A percentile compares a stretch with the other conserved stretches of the same genome.
phyloP scores from a whole-genome alignment of 306 rosid species.

The Fragaria ananassa region DNA sequence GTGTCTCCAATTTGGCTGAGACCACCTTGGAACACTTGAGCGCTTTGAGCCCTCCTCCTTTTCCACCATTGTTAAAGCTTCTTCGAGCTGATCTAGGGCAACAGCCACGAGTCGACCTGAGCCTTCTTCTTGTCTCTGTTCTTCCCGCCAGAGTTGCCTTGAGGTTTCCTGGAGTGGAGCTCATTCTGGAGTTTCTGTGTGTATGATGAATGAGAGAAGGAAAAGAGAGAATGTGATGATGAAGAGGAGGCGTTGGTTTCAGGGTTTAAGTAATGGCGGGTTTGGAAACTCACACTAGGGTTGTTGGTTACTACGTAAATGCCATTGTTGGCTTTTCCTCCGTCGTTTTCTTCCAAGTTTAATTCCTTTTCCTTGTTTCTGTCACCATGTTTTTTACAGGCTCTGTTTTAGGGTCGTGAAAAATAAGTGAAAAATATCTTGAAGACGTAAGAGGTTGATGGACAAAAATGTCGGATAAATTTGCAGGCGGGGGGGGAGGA shows the following conservation, averaged over 20 bases:
- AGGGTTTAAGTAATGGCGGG: conserved; percentile 57
- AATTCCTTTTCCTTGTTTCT: neutral
- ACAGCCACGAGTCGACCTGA: conserved; percentile 16
- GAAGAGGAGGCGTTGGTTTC: conserved; percentile 9
- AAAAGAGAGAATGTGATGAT: conserved; percentile 10
- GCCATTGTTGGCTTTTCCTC: conserved; percentile 34
- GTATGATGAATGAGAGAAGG: neutral
- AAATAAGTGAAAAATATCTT: neutral
- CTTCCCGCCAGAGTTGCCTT: conserved; percentile 38
- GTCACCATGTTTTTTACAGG: neutral
- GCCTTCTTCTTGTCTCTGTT: conserved; percentile 28
- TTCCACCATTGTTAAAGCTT: conserved; percentile 34
- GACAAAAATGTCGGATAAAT: neutral
- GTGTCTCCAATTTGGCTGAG: conserved; percentile 51
- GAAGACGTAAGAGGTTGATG: neutral
- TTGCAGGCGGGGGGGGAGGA: neutral
- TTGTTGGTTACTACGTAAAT: conserved; percentile 38
- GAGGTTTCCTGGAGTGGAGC: conserved; percentile 42
- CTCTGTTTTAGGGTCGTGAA: neutral
- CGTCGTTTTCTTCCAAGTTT: conserved; percentile 14
- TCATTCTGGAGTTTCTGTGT: conserved; percentile 34
- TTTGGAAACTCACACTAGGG: conserved; percentile 33
- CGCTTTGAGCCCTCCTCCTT: conserved; percentile 19
- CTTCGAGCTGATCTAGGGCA: conserved; percentile 24
- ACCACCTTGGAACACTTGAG: conserved; percentile 46